Evolutionary conservation across 202 grass and related monocot genomes (phyloP).

Genomic region (Cymbopogon flexuosus): DNA sequence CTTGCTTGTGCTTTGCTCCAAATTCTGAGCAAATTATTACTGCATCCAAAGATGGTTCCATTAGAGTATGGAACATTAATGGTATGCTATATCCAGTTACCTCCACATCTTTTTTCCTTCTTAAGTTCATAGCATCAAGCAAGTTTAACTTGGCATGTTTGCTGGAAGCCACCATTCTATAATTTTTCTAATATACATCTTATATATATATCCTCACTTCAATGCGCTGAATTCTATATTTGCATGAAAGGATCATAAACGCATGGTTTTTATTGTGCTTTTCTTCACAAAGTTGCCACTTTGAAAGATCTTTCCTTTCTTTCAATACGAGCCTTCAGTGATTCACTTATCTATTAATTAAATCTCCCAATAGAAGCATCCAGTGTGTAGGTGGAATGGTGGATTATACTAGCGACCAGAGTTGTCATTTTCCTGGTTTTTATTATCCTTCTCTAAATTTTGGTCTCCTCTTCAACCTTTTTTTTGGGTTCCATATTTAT

Average conservation of each 20-base stretch:
- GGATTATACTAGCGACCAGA: background rate
- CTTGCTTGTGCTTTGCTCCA: slow-evolving; percentile 73
- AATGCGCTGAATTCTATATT: background rate
- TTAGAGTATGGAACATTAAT: slow-evolving; percentile 93
- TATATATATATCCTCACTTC: background rate
- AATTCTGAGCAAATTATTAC: slow-evolving; percentile 88
- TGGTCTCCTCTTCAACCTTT: background rate
- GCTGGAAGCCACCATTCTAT: background rate
- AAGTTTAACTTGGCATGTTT: slow-evolving; percentile 7
- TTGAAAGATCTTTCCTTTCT: background rate
- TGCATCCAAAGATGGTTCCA: slow-evolving; percentile 87
- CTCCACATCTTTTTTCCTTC: background rate
- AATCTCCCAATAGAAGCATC: background rate
- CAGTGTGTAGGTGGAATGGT: background rate
- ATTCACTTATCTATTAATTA: background rate
- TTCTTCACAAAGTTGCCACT: background rate
- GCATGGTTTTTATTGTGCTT: background rate
- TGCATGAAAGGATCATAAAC: background rate
- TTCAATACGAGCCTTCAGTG: background rate
- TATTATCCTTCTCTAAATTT: slow-evolving; percentile 17
- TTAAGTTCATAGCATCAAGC: slow-evolving; percentile 3
- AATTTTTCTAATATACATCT: slow-evolving; percentile 11
- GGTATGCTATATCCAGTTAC: slow-evolving; percentile 48
- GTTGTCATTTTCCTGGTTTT: background rate
- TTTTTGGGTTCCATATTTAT: background rate